Conservation (phyloP, 257 asterid genomes). For the Fraxinus pennsylvanica region DNA sequence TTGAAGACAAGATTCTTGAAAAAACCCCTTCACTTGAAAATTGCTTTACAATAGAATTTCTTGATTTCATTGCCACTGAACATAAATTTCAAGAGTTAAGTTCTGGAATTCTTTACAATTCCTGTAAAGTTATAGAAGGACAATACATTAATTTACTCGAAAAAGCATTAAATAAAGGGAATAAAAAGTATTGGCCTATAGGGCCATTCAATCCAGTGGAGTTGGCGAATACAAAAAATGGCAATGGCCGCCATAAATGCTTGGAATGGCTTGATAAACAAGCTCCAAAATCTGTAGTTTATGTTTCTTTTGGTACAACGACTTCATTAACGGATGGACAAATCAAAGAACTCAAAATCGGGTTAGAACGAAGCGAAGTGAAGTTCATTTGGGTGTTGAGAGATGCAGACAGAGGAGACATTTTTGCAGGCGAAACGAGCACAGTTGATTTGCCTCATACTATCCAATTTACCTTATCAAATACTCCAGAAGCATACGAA, state of each 20-base stretch:
- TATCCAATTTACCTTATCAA: too few relatives aligned
- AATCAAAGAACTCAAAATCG: neutral
- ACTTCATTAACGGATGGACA: neutral
- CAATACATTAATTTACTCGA: constrained; percentile 32
- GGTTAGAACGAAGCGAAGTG: constrained; percentile 2
- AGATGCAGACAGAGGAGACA: too few relatives aligned
- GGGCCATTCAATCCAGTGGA: constrained; percentile 57
- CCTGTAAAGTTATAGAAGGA: constrained; percentile 44
- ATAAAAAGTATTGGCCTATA: constrained; percentile 43
- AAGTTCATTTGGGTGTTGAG: constrained; percentile 15
- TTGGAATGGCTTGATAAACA: too few relatives aligned
- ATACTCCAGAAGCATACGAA: too few relatives aligned
- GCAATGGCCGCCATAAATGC: too few relatives aligned
- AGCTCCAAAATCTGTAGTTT: too few relatives aligned
- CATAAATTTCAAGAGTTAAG: neutral
- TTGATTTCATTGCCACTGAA: constrained; percentile 26
- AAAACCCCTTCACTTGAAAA: constrained; percentile 33
- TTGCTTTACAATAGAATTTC: constrained; percentile 44
- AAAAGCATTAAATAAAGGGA: constrained; percentile 9
- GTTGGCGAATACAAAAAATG: too few relatives aligned
- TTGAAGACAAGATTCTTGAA: constrained; percentile 14
- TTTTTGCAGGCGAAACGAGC: too few relatives aligned
- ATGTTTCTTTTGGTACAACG: too few relatives aligned
- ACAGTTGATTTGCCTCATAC: too few relatives aligned
- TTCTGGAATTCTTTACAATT: constrained; percentile 48